Conservation (phyloP, 1,284 basidiomycete genomes). For the Apiotrichum laibachii region DNA sequence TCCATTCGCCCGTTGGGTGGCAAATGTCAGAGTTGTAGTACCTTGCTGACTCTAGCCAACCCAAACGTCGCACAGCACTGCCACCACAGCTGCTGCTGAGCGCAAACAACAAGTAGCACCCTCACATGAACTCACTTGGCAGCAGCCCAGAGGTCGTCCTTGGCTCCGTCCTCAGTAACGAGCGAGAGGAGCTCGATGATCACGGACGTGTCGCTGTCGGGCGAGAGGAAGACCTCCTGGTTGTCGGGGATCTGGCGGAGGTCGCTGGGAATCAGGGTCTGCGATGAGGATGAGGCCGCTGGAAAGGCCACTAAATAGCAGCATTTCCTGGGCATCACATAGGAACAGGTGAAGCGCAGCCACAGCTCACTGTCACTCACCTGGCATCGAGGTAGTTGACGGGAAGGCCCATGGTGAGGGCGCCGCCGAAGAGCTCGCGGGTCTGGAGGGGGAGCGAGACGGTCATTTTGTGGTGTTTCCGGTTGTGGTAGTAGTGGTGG, state of each 20-base stretch:
- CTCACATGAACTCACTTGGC: conserved; percentile 58
- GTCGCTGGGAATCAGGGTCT: conserved; percentile 57
- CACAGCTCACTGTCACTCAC: too few relatives aligned
- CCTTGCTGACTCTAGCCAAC: too few relatives aligned
- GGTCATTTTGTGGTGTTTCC: conserved; percentile 12
- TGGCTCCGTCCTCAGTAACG: conserved; percentile 55
- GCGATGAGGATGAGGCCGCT: background rate
- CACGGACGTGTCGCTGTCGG: conserved; percentile 67
- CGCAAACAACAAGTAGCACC: background rate
- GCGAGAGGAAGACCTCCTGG: conserved; percentile 87
- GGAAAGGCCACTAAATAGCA: too few relatives aligned
- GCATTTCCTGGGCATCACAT: too few relatives aligned
- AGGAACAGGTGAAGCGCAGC: too few relatives aligned
- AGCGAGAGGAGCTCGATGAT: conserved; percentile 86
- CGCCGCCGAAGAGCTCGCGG: conserved; percentile 61
- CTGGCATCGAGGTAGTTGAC: conserved; percentile 72
- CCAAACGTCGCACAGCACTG: background rate
- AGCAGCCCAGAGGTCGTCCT: conserved; percentile 57
- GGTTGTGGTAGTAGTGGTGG: background rate
- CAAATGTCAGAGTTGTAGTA: too few relatives aligned
- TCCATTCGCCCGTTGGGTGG: too few relatives aligned
- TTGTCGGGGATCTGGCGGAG: conserved; percentile 93
- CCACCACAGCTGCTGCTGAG: background rate
- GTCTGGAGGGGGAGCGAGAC: conserved; percentile 3
- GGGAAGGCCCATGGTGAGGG: conserved; percentile 67